These are phyloP conservation scores for Ceratobasidium papillatum DNA, from an alignment of 1,284 basidiomycete genomes.

Conservation along the genomic window DNA sequence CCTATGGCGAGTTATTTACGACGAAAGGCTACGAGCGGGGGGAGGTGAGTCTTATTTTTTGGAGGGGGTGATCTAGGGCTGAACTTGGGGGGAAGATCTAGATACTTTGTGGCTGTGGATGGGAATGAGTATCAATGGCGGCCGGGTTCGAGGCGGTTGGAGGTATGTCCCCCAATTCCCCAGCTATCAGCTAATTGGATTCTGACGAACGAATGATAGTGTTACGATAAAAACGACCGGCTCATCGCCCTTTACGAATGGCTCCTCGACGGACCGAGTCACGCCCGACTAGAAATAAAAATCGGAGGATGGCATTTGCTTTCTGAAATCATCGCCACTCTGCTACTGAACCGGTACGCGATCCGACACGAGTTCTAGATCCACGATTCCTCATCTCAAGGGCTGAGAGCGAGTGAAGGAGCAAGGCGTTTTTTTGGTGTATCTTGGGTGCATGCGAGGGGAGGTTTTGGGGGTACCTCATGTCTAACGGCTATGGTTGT, in stretches of 20 bases:
- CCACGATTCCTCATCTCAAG: background rate
- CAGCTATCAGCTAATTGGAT: background rate
- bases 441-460: background rate
- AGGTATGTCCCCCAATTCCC: slow-evolving; percentile 21
- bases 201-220: slow-evolving; percentile 31
- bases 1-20: slow-evolving; percentile 27
- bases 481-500: background rate
- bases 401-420: background rate
- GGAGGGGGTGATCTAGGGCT: background rate
- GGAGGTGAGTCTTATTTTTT: background rate
- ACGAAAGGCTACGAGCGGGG: slow-evolving; percentile 1
- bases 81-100: slow-evolving; percentile 29
- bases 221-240: slow-evolving; percentile 42
- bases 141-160: slow-evolving; percentile 43
- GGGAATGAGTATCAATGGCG: slow-evolving; percentile 44
- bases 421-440: background rate
- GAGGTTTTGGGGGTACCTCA: background rate
- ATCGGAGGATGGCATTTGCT: slow-evolving; percentile 42
- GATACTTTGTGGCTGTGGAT: slow-evolving; percentile 42
- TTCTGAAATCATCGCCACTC: slow-evolving; percentile 44
- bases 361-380: slow-evolving; percentile 32
- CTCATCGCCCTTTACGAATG: slow-evolving; percentile 45
- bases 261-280: slow-evolving; percentile 42
- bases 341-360: slow-evolving; percentile 44
- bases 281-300: slow-evolving; percentile 45